These are phyloP conservation scores for Candida glaebosa DNA, from an alignment of 805 yeast species.

Conservation along the genomic window DNA sequence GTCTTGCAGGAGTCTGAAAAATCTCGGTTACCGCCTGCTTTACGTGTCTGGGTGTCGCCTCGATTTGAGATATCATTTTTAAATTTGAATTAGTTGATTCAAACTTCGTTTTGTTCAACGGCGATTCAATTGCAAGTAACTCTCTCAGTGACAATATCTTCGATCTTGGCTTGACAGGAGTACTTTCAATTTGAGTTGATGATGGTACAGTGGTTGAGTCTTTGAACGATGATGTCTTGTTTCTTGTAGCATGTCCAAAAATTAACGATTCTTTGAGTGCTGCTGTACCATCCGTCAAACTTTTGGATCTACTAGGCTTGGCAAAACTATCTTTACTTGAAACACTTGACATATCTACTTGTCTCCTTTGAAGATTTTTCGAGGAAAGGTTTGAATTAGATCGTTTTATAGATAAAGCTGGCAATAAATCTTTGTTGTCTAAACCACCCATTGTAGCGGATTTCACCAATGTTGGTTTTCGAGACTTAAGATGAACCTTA, in stretches of 20 bases:
- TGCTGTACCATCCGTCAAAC: conserved; percentile 7
- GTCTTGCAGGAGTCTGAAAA: conserved; percentile 1
- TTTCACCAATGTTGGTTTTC: conserved; percentile 10
- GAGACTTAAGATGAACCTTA: conserved; percentile 4
- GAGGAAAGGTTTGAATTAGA: conserved; percentile 40
- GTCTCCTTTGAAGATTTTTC: conserved; percentile 34
- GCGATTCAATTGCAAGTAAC: background rate
- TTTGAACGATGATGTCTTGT: conserved; percentile 9
- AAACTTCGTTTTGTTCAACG: background rate
- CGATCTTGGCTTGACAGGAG: conserved; percentile 19
- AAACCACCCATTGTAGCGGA: conserved; percentile 14
- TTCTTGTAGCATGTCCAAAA: conserved; percentile 24
- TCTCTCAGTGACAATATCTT: conserved; percentile 1
- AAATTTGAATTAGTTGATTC: background rate
- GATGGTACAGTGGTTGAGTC: background rate
- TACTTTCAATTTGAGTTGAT: conserved; percentile 22
- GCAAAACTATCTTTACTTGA: conserved; percentile 4
- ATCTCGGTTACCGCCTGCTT: background rate
- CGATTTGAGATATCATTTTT: conserved; percentile 18
- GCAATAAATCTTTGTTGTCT: conserved; percentile 22
- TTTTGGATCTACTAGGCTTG: conserved; percentile 10
- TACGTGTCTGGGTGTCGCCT: conserved; percentile 23
- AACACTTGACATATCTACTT: conserved; percentile 34
- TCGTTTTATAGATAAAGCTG: conserved; percentile 33
- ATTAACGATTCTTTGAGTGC: conserved; percentile 17